Conservation (phyloP, 169 alveolate genomes). For the Eimeria sp. region DNA sequence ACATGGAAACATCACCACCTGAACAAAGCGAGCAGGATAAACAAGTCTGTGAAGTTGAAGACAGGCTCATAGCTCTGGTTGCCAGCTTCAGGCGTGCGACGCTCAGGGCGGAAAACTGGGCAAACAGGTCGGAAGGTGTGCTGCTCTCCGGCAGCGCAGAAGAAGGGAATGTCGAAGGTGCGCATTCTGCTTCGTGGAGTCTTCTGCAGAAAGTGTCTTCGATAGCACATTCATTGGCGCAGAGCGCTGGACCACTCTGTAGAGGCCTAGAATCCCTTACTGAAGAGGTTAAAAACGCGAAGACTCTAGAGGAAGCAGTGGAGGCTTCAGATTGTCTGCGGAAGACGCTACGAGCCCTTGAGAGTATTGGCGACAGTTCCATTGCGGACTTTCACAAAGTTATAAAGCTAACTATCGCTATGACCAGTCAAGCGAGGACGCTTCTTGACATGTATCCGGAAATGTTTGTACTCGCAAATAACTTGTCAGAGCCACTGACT, state of each 20-base stretch:
- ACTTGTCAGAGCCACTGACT: background rate
- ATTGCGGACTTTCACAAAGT: background rate
- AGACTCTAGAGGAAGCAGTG: background rate
- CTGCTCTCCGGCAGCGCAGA: background rate
- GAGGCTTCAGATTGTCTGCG: background rate
- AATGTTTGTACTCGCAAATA: background rate
- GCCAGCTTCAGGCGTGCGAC: background rate
- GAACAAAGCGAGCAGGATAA: background rate
- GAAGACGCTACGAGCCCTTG: slow-evolving; percentile 13
- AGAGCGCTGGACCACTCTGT: background rate
- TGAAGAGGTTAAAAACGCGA: background rate
- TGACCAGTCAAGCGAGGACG: slow-evolving; percentile 4
- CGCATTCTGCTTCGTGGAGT: background rate
- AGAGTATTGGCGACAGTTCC: background rate
- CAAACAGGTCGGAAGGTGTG: slow-evolving; percentile 1
- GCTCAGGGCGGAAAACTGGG: slow-evolving; percentile 1
- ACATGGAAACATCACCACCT: background rate
- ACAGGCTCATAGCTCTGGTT: background rate
- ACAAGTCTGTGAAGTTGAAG: background rate
- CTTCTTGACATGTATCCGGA: slow-evolving; percentile 12
- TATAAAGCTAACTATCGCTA: background rate
- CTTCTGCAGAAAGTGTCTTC: background rate
- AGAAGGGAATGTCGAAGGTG: background rate
- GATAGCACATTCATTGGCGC: background rate
- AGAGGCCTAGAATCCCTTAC: background rate